These are phyloP conservation scores for Suhomyces faveliae DNA, from an alignment of 805 yeast genomes.

Conservation along the genomic window DNA sequence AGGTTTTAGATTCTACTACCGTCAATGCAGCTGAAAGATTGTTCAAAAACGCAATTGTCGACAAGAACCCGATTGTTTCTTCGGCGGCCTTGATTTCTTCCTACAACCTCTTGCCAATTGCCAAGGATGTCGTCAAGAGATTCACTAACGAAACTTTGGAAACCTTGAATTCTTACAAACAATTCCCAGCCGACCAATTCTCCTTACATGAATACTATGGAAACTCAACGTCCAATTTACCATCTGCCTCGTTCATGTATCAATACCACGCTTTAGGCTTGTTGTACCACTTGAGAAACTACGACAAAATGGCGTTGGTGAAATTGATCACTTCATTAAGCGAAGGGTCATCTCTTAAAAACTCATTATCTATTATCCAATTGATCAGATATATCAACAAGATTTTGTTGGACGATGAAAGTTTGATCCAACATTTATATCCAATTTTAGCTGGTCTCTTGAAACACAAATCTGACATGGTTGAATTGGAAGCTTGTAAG, in stretches of 20 bases:
- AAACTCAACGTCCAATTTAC: constrained; percentile 47
- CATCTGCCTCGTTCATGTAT: constrained; percentile 74
- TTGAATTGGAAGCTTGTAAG: constrained; percentile 89
- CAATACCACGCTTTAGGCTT: constrained; percentile 96
- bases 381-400: constrained; percentile 79
- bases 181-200: constrained; percentile 49
- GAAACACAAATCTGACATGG: constrained; percentile 81
- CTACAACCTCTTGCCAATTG: constrained; percentile 84
- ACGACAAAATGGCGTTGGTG: constrained; percentile 90
- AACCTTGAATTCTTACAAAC: constrained; percentile 67
- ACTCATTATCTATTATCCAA: constrained; percentile 81
- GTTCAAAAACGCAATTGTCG: constrained; percentile 90
- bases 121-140: constrained; percentile 88
- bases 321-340: constrained; percentile 80
- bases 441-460: constrained; percentile 69
- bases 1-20: constrained; percentile 86
- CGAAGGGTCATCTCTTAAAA: constrained; percentile 61
- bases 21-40: constrained; percentile 92
- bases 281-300: constrained; percentile 81
- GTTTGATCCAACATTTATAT: constrained; percentile 56
- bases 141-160: constrained; percentile 95
- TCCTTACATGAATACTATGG: constrained; percentile 58
- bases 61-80: constrained; percentile 79
- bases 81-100: constrained; percentile 94
- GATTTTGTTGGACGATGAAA: constrained; percentile 69